Evolutionary conservation across 257 asterid species (phyloP), one percentile per base, ranked within the genome.

Genomic region (Nicotiana otophora): DNA sequence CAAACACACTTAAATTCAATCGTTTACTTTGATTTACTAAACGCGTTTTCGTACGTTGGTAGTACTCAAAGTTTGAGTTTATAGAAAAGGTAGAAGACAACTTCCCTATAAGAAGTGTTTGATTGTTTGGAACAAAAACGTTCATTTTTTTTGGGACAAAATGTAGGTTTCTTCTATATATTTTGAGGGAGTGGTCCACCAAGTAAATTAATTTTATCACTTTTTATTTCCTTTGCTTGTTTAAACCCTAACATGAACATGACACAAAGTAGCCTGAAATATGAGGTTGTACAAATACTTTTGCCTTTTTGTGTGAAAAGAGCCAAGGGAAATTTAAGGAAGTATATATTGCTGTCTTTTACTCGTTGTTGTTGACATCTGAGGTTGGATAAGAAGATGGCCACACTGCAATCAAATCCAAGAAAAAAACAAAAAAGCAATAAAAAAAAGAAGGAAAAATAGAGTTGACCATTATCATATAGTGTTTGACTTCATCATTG

Each of bases 401-500:
- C 79, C 60, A 48, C 16, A 48, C 39, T 74, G 4, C 62, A 6
- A 74, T 46, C 61, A 74, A 74, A 26, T 7, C 62, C 79, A 48
- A 12, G 48, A 74, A 74, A 4, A 48, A 74, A 48, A 46, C 39
- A 12, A 12, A 46, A 46, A 20, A 20, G n/a, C n/a, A 69, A 69
- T n/a, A 7, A 23, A 10, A 11, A 2, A 10, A 31, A 1, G 17
- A 39, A 12, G 39, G 11, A 81, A 74, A 67, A 60, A 51, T 42
- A 42, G 78, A 39, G 78, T 82, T 85, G 85, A 82, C 86, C 84
- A 74, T 10, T 7, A 42, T 39, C 10, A 23, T 4, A 20, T 79
- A 20, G 51, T 77, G 85, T 81, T 85, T 81, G 85, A 85, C 83
- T 76, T 54, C 63, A 69, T 79, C 55, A 78, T 82, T 64, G 31